phyloP scores from a whole-genome alignment of 768 basidiomycete genomes.

The Termitomyces sp. region DNA sequence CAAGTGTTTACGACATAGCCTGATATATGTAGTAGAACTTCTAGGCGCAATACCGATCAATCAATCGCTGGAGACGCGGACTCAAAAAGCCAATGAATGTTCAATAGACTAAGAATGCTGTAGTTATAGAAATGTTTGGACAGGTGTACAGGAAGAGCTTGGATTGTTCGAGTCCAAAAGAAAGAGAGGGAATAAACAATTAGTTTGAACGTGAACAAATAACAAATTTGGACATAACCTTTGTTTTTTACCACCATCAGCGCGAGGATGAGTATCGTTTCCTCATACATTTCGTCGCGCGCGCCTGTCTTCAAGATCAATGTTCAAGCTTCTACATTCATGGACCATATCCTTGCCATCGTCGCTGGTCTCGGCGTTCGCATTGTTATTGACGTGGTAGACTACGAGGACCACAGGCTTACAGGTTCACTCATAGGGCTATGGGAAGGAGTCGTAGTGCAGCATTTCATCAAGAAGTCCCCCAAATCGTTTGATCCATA shows the following conservation, averaged over 20 bases:
- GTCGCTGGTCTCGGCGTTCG: conserved; percentile 66
- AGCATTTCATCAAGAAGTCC: conserved; percentile 68
- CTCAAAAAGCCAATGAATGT: neutral
- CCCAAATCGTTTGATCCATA: conserved; percentile 69
- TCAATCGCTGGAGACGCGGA: neutral
- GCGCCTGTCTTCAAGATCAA: conserved; percentile 32
- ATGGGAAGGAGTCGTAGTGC: conserved; percentile 50
- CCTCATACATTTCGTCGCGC: conserved; percentile 35
- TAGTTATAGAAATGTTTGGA: neutral
- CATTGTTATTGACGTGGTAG: conserved; percentile 54
- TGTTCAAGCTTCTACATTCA: conserved; percentile 37
- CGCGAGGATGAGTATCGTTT: conserved; percentile 33
- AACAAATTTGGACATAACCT: conserved; percentile 16
- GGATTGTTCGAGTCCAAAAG: neutral
- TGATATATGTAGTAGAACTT: neutral
- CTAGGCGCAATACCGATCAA: neutral
- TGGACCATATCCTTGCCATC: conserved; percentile 74
- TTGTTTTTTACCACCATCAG: conserved; percentile 16
- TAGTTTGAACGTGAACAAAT: conserved; percentile 8
- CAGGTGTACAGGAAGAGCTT: neutral
- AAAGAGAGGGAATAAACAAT: neutral
- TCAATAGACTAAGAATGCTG: neutral
- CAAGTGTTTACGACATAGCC: neutral
- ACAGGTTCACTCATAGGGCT: conserved; percentile 65
- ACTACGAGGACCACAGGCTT: conserved; percentile 47